A percentile compares a stretch with the other conserved stretches of the same genome.
Conservation (phyloP, 306 rosid genomes). For the Pyrus bretschneideri region DNA sequence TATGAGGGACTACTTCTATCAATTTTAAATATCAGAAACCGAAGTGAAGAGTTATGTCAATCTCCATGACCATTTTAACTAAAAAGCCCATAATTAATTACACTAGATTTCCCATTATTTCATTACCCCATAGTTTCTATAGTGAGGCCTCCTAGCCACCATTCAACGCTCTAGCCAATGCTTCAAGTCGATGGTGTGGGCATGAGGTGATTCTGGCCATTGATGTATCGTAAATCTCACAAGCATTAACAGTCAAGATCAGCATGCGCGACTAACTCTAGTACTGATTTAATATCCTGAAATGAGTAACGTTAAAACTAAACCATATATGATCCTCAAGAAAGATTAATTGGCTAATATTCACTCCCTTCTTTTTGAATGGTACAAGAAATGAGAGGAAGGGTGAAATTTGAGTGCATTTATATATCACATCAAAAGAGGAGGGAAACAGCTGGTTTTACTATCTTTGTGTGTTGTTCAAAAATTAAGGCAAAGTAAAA, state of each 20-base stretch:
- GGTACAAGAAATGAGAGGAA: neutral
- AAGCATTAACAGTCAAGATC: no score
- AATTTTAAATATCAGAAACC: no score
- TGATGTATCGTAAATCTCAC: neutral
- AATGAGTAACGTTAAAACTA: no score
- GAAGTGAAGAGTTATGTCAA: no score
- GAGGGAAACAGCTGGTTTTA: constrained; percentile 4
- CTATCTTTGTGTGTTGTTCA: neutral
- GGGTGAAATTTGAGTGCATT: neutral
- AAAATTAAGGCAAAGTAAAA: neutral
- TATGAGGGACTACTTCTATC: no score
- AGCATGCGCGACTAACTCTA: no score
- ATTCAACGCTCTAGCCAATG: neutral
- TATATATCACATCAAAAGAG: neutral
- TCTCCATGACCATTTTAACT: no score
- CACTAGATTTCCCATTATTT: neutral
- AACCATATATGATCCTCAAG: no score
- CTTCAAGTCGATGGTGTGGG: neutral
- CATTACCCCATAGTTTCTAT: neutral
- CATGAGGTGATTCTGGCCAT: neutral
- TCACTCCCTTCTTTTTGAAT: neutral
- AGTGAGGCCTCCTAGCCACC: neutral
- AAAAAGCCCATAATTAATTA: neutral
- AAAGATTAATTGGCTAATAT: neutral
- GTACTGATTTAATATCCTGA: neutral